A percentile compares a stretch with the other conserved stretches of the same genome.
Conservation (phyloP, 2,329 filamentous ascomycete species). For the Botryotinia calthae region DNA sequence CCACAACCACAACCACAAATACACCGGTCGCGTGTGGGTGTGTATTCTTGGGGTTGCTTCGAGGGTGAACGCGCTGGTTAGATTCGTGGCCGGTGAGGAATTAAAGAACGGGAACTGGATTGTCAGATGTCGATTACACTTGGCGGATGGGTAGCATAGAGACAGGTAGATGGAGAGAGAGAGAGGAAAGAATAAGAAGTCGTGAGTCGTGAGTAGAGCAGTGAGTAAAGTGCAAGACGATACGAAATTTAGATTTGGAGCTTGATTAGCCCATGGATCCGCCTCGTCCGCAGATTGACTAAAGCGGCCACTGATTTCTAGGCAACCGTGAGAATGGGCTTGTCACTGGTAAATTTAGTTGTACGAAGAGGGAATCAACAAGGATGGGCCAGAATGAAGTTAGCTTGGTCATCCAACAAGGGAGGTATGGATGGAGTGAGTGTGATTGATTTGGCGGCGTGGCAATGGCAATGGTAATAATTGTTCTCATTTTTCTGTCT, state of each 20-base stretch:
- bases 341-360: background rate
- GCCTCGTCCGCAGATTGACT: background rate
- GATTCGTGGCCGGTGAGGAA: conserved; percentile 2
- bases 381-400: background rate
- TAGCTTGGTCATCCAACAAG: background rate
- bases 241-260: background rate
- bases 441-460: background rate
- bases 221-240: background rate
- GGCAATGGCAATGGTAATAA: background rate
- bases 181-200: background rate
- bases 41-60: background rate
- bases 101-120: background rate
- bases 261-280: background rate
- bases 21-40: background rate
- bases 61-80: background rate
- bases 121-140: background rate
- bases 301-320: conserved; percentile 6
- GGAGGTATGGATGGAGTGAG: background rate
- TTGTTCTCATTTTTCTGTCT: background rate
- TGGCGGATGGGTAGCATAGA: background rate
- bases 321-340: conserved; percentile 6
- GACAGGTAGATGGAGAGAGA: background rate
- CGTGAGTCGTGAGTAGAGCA: too few species aligned
- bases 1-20: background rate
- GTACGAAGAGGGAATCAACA: background rate